Percentiles rank a stretch among this genome's conserved stretches.
phyloP scores from a whole-genome alignment of 2,329 filamentous ascomycete species.

The Clarireedia homoeocarpa region DNA sequence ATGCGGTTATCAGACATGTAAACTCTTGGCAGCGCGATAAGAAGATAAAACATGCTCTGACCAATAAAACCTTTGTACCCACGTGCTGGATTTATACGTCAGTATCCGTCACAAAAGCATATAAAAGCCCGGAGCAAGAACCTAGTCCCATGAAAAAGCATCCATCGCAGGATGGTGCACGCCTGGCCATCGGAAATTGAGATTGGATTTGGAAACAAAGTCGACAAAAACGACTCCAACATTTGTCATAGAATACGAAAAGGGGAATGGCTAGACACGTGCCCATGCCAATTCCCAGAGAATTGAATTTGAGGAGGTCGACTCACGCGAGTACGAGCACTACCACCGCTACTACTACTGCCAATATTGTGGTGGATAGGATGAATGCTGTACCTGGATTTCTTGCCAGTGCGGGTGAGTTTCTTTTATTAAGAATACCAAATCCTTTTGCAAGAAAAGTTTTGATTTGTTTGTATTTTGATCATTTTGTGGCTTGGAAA shows the following conservation, averaged over 20 bases:
- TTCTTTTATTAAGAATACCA: not conserved
- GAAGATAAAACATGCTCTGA: not conserved
- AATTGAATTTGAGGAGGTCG: slow-evolving; percentile 1
- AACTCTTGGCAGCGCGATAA: not conserved
- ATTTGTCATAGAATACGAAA: not conserved
- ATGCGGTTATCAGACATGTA: not conserved
- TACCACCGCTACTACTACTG: not conserved
- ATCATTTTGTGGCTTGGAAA: not conserved
- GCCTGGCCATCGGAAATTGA: no score
- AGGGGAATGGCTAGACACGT: slow-evolving; percentile 8
- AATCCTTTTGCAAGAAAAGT: not conserved
- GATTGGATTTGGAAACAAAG: not conserved
- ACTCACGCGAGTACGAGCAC: not conserved
- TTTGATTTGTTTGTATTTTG: not conserved
- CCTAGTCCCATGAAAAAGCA: no score
- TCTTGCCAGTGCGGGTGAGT: slow-evolving; percentile 53
- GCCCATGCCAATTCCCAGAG: slow-evolving; percentile 1
- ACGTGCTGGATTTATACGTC: not conserved
- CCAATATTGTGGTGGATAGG: slow-evolving; percentile 38
- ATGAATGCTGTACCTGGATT: slow-evolving; percentile 49
- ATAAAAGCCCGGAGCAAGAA: not conserved
- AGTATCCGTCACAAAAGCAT: not conserved
- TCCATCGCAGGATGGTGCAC: no score
- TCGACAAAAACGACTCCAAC: not conserved
- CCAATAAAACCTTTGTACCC: not conserved